Evolutionary conservation across 345 rosid species (phyloP).

Genomic region (Triadica sebifera): DNA sequence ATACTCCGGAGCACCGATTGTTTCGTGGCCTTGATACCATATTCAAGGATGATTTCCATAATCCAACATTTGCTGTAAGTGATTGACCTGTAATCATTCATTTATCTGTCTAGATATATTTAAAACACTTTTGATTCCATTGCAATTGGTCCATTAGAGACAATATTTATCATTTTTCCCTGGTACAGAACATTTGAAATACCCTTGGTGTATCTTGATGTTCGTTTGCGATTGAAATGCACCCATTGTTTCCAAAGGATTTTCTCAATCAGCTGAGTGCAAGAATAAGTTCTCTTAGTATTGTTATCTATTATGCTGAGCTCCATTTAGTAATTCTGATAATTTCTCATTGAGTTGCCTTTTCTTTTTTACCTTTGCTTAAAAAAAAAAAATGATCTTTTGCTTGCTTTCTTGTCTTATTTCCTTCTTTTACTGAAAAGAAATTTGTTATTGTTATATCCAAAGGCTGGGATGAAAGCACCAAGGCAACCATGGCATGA

Average conservation of each 20-base stretch:
- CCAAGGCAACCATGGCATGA: constrained; percentile 99
- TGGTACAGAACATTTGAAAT: background rate
- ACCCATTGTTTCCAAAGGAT: constrained; percentile 40
- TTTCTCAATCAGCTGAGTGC: background rate
- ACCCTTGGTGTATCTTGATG: background rate
- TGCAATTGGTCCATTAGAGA: background rate
- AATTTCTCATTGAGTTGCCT: too few species aligned
- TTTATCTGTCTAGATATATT: background rate
- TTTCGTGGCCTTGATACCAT: constrained; percentile 47
- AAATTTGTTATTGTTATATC: background rate
- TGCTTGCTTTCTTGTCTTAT: constrained; percentile 1
- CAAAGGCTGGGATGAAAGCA: constrained; percentile 62
- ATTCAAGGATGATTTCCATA: constrained; percentile 78
- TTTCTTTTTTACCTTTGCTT: constrained; percentile 21
- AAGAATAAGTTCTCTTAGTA: background rate
- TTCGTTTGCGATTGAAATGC: constrained; percentile 34
- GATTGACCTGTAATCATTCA: constrained; percentile 10
- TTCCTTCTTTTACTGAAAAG: constrained; percentile 3
- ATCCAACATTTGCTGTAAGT: constrained; percentile 87
- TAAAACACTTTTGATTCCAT: background rate
- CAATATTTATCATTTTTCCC: background rate
- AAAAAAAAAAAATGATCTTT: too few species aligned
- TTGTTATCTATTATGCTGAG: background rate
- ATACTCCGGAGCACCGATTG: constrained; percentile 85
- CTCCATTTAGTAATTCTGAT: background rate